Evolutionary conservation across 306 rosid genomes (phyloP).

Genomic region (Oxytropis ochrocephala): DNA sequence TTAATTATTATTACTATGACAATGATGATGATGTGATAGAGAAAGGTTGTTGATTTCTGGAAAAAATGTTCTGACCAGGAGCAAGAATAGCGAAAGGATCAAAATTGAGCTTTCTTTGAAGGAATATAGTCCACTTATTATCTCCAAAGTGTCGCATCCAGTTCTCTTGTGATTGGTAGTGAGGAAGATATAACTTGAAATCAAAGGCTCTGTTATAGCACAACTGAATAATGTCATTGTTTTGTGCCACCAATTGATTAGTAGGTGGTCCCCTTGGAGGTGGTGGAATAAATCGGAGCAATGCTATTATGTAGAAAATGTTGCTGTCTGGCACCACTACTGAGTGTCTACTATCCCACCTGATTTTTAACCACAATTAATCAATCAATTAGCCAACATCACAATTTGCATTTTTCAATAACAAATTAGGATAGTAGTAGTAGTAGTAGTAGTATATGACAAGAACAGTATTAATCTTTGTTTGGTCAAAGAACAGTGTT

Average conservation of each 20-base stretch:
- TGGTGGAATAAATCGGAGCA: constrained; percentile 63
- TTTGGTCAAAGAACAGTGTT: too few species aligned
- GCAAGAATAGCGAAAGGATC: constrained; percentile 87
- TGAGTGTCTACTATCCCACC: constrained; percentile 91
- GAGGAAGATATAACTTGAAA: constrained; percentile 85
- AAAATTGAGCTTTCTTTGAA: constrained; percentile 44
- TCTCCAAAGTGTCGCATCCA: constrained; percentile 77
- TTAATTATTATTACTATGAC: background rate
- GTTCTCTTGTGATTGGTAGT: constrained; percentile 52
- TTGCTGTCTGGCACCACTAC: constrained; percentile 69
- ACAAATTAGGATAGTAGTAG: background rate
- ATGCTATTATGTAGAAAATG: constrained; percentile 77
- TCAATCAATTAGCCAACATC: background rate
- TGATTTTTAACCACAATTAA: background rate
- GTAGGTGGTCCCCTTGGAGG: constrained; percentile 45
- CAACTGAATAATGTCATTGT: constrained; percentile 48
- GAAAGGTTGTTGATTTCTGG: constrained; percentile 37
- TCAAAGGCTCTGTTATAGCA: constrained; percentile 47
- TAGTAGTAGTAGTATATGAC: too few species aligned
- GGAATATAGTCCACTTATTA: constrained; percentile 57
- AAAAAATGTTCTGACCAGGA: constrained; percentile 81
- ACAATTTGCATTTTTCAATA: background rate
- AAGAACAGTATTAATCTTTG: background rate
- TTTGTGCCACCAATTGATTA: constrained; percentile 51
- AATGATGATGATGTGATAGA: background rate